phyloP scores from a whole-genome alignment of 192 early-diverging fungal genomes.

The Coemansia sp. region DNA sequence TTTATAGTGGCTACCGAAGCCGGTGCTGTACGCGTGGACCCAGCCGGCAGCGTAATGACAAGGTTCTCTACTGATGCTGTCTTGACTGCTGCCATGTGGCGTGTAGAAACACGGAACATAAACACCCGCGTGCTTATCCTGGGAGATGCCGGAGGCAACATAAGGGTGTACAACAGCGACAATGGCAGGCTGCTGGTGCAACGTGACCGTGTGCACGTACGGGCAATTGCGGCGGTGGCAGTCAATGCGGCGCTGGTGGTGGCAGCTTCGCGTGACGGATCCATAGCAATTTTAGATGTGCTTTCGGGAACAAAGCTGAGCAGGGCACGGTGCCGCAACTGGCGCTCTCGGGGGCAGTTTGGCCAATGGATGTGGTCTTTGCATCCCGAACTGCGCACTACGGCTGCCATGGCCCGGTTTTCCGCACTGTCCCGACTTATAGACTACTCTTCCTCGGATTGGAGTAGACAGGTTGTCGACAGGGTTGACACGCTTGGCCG shows the following conservation, averaged over 20 bases:
- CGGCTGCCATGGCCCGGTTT: conserved; percentile 9
- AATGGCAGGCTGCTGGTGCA: not conserved
- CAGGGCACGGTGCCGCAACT: conserved; percentile 16
- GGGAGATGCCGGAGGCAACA: conserved; percentile 30
- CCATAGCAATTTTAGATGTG: conserved; percentile 22
- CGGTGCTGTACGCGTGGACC: conserved; percentile 22
- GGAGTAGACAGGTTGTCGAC: conserved; percentile 12
- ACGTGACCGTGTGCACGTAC: conserved; percentile 20
- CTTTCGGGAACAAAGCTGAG: conserved; percentile 14
- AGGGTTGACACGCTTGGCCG: conserved; percentile 21
- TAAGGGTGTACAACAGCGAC: conserved; percentile 30
- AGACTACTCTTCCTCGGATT: conserved; percentile 11
- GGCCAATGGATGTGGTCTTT: conserved; percentile 38
- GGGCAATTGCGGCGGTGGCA: conserved; percentile 23
- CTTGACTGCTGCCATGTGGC: conserved; percentile 18
- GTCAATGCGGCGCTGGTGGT: conserved; percentile 24
- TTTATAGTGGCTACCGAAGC: conserved; percentile 28
- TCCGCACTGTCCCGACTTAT: conserved; percentile 19
- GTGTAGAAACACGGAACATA: conserved; percentile 1
- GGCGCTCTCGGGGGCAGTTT: conserved; percentile 10
- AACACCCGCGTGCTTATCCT: conserved; percentile 23
- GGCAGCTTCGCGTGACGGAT: conserved; percentile 35
- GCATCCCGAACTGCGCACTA: conserved; percentile 15
- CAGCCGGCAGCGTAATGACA: conserved; percentile 3
- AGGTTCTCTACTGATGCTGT: conserved; percentile 7